Conservation (phyloP, 148 eudicot genomes). For the Chenopodium suecicum region DNA sequence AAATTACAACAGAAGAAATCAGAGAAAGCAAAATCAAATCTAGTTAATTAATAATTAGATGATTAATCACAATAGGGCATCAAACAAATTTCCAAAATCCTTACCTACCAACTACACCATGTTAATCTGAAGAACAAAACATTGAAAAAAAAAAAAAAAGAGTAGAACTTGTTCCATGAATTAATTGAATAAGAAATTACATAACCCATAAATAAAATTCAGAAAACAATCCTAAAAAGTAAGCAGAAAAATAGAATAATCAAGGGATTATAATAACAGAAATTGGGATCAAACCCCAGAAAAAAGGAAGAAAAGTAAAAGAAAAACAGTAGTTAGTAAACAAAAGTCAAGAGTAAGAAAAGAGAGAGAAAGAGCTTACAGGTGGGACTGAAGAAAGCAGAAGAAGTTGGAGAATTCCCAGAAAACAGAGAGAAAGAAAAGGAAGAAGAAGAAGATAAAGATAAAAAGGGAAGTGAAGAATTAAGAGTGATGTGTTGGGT, state of each 20-base stretch:
- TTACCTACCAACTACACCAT: not conserved
- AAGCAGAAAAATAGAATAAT: too few relatives aligned
- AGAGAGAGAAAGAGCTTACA: not conserved
- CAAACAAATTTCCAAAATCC: not conserved
- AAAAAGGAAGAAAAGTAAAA: too few relatives aligned
- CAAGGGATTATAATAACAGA: not conserved
- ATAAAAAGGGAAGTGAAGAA: conserved; percentile 7
- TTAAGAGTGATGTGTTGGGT: not conserved
- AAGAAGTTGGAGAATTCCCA: not conserved
- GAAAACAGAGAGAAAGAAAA: not conserved
- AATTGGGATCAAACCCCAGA: too few relatives aligned
- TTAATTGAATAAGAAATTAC: not conserved
- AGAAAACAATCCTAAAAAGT: not conserved
- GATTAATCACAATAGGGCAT: not conserved
- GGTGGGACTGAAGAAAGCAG: not conserved
- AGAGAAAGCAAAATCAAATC: too few relatives aligned
- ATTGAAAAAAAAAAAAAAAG: too few relatives aligned
- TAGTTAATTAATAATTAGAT: too few relatives aligned
- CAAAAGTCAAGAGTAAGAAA: not conserved
- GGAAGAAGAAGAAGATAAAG: not conserved
- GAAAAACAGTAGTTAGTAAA: too few relatives aligned
- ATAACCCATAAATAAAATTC: not conserved
- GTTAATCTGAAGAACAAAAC: not conserved
- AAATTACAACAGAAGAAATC: too few relatives aligned
- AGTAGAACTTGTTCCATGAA: not conserved